phyloP scores from a whole-genome alignment of 371 early-diverging fungal species.

The Saksenaea vasiformis region DNA sequence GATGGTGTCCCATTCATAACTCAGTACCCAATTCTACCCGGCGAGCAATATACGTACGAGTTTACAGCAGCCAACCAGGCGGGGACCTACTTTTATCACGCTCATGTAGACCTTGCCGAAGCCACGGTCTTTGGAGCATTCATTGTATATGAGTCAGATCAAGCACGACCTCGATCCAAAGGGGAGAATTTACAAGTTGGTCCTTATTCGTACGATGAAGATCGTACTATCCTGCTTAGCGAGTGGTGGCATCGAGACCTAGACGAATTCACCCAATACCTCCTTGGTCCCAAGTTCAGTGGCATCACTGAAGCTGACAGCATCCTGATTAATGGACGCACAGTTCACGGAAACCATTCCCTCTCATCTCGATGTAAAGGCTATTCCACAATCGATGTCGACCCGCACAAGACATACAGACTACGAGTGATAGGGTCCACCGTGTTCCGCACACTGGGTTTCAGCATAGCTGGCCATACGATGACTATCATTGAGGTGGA shows the following conservation, averaged over 20 bases:
- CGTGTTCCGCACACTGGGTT: constrained; percentile 29
- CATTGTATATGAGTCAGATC: constrained; percentile 40
- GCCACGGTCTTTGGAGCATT: constrained; percentile 53
- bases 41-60: constrained; percentile 51
- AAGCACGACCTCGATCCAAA: constrained; percentile 15
- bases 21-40: constrained; percentile 59
- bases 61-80: constrained; percentile 42
- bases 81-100: constrained; percentile 65
- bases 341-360: constrained; percentile 13
- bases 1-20: constrained; percentile 67
- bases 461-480: constrained; percentile 34
- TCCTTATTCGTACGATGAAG: constrained; percentile 36
- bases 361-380: constrained; percentile 21
- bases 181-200: constrained; percentile 9
- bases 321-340: constrained; percentile 45
- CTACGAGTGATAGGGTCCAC: constrained; percentile 41
- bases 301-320: constrained; percentile 35
- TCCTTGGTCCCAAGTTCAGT: constrained; percentile 28
- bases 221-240: constrained; percentile 40
- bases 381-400: constrained; percentile 24
- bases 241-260: constrained; percentile 50
- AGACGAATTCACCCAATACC: constrained; percentile 10
- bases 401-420: constrained; percentile 36
- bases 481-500: constrained; percentile 48
- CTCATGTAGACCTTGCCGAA: constrained; percentile 46